Conservation (phyloP, 208 protist species). For the Acanthamoeba royreba region DNA sequence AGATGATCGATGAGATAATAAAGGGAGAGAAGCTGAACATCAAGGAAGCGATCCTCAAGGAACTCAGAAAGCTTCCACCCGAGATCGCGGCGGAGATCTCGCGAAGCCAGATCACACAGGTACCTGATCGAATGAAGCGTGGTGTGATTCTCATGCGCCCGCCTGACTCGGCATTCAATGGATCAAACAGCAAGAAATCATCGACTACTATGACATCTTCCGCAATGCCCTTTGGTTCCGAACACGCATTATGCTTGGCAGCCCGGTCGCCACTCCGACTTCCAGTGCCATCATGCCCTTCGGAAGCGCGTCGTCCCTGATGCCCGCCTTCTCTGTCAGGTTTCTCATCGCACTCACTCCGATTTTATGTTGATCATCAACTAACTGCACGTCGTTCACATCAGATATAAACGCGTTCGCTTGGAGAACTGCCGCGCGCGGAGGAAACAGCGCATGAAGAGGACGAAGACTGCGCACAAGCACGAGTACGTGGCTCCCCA, state of each 20-base stretch:
- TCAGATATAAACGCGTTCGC: background rate
- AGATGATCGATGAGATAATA: background rate
- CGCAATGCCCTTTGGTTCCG: background rate
- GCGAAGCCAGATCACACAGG: background rate
- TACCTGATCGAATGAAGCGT: background rate
- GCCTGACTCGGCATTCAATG: background rate
- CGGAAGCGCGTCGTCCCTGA: background rate
- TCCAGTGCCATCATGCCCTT: background rate
- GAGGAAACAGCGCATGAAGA: background rate
- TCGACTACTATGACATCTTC: conserved; percentile 16
- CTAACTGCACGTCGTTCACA: background rate
- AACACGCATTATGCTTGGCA: background rate
- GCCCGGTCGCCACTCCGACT: background rate
- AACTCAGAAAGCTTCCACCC: background rate
- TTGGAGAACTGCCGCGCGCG: background rate
- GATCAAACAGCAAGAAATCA: background rate
- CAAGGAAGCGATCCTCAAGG: background rate
- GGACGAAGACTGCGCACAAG: background rate
- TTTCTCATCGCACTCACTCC: background rate
- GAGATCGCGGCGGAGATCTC: background rate
- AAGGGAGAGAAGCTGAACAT: background rate
- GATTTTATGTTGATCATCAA: background rate
- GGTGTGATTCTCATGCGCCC: background rate
- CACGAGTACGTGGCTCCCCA: background rate
- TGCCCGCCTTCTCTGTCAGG: background rate